Base-by-base conservation (phyloP, 1,139 yeast genomes). In the Blastobotrys malaysiensis region DNA sequence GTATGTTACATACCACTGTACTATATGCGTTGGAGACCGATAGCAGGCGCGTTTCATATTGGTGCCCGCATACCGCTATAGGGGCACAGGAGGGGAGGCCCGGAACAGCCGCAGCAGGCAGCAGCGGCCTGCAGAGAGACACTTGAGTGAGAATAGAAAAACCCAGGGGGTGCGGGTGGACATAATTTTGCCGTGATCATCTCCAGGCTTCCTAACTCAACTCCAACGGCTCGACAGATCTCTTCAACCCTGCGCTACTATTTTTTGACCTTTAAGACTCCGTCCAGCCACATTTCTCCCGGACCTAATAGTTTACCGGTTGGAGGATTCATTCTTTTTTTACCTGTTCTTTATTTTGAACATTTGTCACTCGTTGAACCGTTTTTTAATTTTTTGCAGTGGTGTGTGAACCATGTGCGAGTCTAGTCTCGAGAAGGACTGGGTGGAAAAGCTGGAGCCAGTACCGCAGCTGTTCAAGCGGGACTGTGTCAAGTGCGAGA, bases 401-500 rank as follows among this genome's bases (percentile, higher is more conserved):
- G 16, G 5, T 14, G 39, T 3, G 5, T 31, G 31, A 11, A 31
- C 39, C 39, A 31, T 31, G 39, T 31, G 39, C 39, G 39, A 31
- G 11, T 31, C 39, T 31, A 9, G 31, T 26, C 39, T 31, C 39
- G 16, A 31, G 39, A n/a, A 31, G 39, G 39, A 31, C 16, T 31
- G 39, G 39, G 9, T 22, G 26, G 26, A 22, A 9, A 31, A 5
- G 16, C 5, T 31, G 39, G 16, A 31, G 39, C 39, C 39, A 24
- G 36, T 46, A 16, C 9, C 24, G 19, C 36, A 36, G 24, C 20
- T 48, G 9, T 11, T 26, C 21, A 27, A 50, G 16, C 52, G 65
- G n/a, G 61, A 55, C 7, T 63, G 66, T 46, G 60, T 60, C 18
- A 45, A 48, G 7, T 63, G 66, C 54, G 54, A 56, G 48, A 50